Base-by-base conservation (phyloP, 768 basidiomycete species). In the Auriscalpium orientale region DNA sequence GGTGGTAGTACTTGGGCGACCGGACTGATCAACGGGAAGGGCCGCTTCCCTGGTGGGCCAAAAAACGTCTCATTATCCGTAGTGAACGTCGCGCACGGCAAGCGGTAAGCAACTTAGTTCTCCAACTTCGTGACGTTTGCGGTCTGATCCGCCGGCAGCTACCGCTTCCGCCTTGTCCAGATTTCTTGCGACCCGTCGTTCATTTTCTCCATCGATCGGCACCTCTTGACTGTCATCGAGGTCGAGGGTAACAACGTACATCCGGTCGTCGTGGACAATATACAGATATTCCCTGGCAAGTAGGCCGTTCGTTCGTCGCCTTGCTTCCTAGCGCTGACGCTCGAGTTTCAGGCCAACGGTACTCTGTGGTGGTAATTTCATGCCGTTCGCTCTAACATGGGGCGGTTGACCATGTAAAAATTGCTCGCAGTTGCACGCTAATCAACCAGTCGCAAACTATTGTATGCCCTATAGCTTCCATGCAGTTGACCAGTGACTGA, bases 11-110 rank as follows among this genome's bases (percentile, higher is more conserved):
- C 56, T 4, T 57, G 74, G 2, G 68, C 71, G 55, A 54, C 74
- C 2, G 73, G 73, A 0, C 60, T 79, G 15, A 77, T 80, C 58
- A 80, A 80, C 53, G 80, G 80, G 1, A 66, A 70, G 13, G 80
- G 80, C n/a, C 74, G 79, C 28, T 76, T 68, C 56, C 44, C 40
- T 9, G 60, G 59, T 3, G 61, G 64, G 21, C 57, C 64, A 28
- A 28, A 28, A 15, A 3, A 51, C 2, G 44, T 53, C 16, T 18
- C 52, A 15, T 54, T 64, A 21, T 35, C 63, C n/a, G 20, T 65
- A 8, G 56, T 65, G n/a, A 58, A 52, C 35, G 64, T 65, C 28
- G 8, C 38, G 1, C 37, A 35, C 0, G 53, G 53, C n/a, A 44
- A 15, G 57, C 53, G 63, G 56, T 66, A 16, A 7, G 58, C 36